Base-by-base conservation (phyloP, 495 filamentous ascomycete genomes). In the Chaetomidium leptoderma region DNA sequence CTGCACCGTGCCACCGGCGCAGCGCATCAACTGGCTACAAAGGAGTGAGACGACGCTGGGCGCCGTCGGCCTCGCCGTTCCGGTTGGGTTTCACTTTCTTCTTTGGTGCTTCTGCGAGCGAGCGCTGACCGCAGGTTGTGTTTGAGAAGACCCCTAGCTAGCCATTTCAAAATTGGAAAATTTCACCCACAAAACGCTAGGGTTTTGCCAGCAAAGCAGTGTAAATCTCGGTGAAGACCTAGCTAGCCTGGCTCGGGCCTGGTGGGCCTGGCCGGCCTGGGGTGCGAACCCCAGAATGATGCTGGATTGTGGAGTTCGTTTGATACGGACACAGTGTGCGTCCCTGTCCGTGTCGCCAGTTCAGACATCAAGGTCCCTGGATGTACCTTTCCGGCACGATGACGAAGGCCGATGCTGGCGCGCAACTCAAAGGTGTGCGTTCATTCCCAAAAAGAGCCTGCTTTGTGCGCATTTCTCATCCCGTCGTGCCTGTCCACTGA, bases 401-500 rank as follows among this genome's bases (percentile, higher is more conserved):
- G n/a, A 33, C 27, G 51, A 32, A 26, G 32, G 42, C 17, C 53
- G 33, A 17, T 56, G 2, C 23, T 26, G 43, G 33, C 53, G 37
- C 30, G 40, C 39, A n/a, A n/a, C n/a, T n/a, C n/a, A n/a, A 44
- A n/a, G 52, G 52, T 11, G 51, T 32, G 52, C 10, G 39, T 45
- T 29, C n/a, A n/a, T n/a, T 30, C 52, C n/a, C n/a, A n/a, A n/a
- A 45, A 21, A 17, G 17, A 26, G 36, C 13, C 27, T 54, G 36
- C 35, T 54, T 54, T 32, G 51, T 54, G 26, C n/a, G 51, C 33
- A 36, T 37, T 29, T 47, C 43, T 19, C 30, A 24, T 27, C 13
- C 43, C 17, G 53, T n/a, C n/a, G n/a, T n/a, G n/a, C n/a, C n/a
- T n/a, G n/a, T 17, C 53, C 53, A 56, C 32, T 56, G 43, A 48